Conservation (phyloP, 2,329 filamentous ascomycete species). For the Penicillium occitanis region DNA sequence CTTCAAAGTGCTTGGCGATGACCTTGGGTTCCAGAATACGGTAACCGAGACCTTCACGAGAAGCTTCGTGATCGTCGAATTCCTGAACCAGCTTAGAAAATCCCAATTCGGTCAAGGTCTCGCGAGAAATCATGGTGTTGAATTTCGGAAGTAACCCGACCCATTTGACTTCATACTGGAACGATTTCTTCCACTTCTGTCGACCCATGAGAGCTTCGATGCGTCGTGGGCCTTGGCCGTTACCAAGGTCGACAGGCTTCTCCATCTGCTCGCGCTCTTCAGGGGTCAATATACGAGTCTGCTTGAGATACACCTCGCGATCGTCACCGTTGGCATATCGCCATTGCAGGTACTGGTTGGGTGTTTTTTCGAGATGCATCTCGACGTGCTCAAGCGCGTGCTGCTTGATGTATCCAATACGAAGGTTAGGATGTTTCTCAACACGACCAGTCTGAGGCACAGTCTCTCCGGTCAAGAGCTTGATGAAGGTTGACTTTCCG, state of each 20-base stretch:
- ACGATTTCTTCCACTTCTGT: slow-evolving; percentile 98
- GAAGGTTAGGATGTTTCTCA: slow-evolving; percentile 97
- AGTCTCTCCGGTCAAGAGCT: slow-evolving; percentile 89
- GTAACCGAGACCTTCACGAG: slow-evolving; percentile 96
- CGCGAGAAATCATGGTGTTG: slow-evolving; percentile 89
- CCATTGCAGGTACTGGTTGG: slow-evolving; percentile 98
- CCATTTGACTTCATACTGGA: slow-evolving; percentile 99
- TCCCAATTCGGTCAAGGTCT: slow-evolving; percentile 80
- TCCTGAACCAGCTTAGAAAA: slow-evolving; percentile 95
- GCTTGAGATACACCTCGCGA: slow-evolving; percentile 95
- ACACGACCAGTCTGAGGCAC: slow-evolving; percentile 82
- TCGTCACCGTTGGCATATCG: slow-evolving; percentile 96
- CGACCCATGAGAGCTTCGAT: slow-evolving; percentile 90
- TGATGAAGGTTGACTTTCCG: slow-evolving; percentile 97
- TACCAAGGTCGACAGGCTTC: slow-evolving; percentile 78
- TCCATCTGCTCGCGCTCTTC: slow-evolving; percentile 90
- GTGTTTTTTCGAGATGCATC: slow-evolving; percentile 99
- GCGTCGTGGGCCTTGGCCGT: slow-evolving; percentile 74
- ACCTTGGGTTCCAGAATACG: slow-evolving; percentile 87
- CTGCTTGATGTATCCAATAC: slow-evolving; percentile 99
- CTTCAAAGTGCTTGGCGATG: slow-evolving; percentile 97
- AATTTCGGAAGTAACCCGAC: slow-evolving; percentile 80
- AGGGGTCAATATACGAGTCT: slow-evolving; percentile 84
- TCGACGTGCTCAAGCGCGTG: slow-evolving; percentile 98
- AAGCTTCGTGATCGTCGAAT: slow-evolving; percentile 97